Evolutionary conservation across 768 basidiomycete genomes (phyloP), one percentile per base, ranked within the genome.

Genomic region (Pleurotus ostreatus): DNA sequence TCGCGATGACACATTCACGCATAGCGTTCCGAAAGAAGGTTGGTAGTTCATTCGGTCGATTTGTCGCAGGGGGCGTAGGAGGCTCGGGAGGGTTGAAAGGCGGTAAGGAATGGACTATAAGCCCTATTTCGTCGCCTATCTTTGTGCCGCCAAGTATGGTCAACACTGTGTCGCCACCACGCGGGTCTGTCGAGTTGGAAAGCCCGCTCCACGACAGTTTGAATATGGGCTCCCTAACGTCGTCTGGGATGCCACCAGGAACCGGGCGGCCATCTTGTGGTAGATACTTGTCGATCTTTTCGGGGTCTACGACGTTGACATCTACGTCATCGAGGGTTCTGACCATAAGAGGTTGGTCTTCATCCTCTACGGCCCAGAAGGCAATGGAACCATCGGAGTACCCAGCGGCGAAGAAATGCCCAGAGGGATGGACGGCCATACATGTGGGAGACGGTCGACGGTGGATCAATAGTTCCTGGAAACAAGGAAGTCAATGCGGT

Each of bases 131-230:
- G 41, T 86, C 81, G 25, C 71, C 73, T 1, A 70, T 59, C n/a
- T 74, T 67, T 37, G 83, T 74, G 0, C 94, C 94, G n/a, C 94
- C 94, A 8, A 96, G 77, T 18, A 94, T 73, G 1, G 87, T 77
- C 3, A 96, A 71, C 1, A 83, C 74, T 0, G 92, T 93, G 46
- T 83, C 80, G n/a, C 85, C 89, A 41, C 88, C 77, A 64, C 85
- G 71, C 48, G 83, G 76, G 73, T 86, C 84, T 3, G 76, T 64
- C 1, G 83, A 82, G 63, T 86, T 84, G 0, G 85, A 74, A 68
- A 87, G 92, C 1, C 82, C 80, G 55, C 87, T 89, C 94, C 93
- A 97, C 0, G 88, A 75, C 4, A 95, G 74, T 66, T 90, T 94
- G 78, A 89, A 93, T 34, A 97, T 82, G 3, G 94, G 90, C 63